Evolutionary conservation across 1,284 basidiomycete species (phyloP), one percentile per base, ranked within the genome.

Genomic region (Cryptococcus wingfieldii): DNA sequence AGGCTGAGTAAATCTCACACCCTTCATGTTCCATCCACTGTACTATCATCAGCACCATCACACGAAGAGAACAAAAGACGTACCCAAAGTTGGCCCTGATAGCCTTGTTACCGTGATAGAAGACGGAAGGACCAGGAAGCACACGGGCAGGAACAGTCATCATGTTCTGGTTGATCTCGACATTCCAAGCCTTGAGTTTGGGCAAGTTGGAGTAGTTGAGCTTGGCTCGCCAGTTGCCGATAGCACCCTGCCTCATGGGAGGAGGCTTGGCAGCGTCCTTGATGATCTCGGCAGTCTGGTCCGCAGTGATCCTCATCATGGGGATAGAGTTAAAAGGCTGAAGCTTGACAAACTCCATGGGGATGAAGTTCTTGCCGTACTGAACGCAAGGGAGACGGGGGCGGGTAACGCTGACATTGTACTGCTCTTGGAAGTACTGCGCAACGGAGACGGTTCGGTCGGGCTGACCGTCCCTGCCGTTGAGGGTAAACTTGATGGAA

Each of bases 211-310:
- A 45, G 60, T 73, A 77, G 52, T 65, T 59, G n/a, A 78, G 68
- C 31, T 54, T 63, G 5, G 41, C 28, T 42, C 76, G 62, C 77
- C 77, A 78, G 38, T 43, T 23, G 28, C 47, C 18, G 2, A 53
- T 77, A 52, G 61, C 63, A 1, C 50, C 54, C 37, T 64, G 53
- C 43, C 75, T 68, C 50, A 77, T 69, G 2, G 58, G 60, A 23
- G 78, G 78, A 31, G 64, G 62, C 55, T 72, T 72, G 13, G 77
- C 78, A 13, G 77, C 72, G 31, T 75, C 63, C 55, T 70, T 73
- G 68, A 78, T 78, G 74, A 79, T 60, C 46, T 69, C 74, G 18
- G 73, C 74, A 8, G 75, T 71, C 59, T 75, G 73, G 53, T 70
- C 74, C 27, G 65, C 19, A 16, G 65, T 56, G 18, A 70, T 54